Conservation (phyloP, 768 basidiomycete species). For the Cubamyces sp. region DNA sequence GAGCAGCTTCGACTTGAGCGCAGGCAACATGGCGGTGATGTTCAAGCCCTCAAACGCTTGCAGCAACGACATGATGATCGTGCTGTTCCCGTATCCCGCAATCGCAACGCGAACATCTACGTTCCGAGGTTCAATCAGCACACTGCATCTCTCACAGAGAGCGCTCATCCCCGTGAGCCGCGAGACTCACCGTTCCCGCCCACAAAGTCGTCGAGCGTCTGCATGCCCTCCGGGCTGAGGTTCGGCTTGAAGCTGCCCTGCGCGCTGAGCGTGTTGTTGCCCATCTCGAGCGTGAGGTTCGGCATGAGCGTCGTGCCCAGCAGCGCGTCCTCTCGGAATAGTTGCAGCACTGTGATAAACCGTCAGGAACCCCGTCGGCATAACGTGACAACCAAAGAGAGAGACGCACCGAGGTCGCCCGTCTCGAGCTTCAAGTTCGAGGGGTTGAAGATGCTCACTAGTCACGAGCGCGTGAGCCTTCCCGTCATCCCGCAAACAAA, state of each 20-base stretch:
- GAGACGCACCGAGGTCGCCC: slow-evolving; percentile 64
- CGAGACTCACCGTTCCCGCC: slow-evolving; percentile 51
- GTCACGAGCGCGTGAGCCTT: slow-evolving; percentile 34
- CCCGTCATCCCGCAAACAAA: not conserved
- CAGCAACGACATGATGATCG: slow-evolving; percentile 57
- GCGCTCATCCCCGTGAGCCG: too few species aligned
- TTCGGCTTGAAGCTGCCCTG: slow-evolving; percentile 63
- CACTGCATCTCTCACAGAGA: not conserved
- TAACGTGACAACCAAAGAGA: not conserved
- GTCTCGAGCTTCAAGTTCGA: slow-evolving; percentile 63
- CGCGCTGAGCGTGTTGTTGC: slow-evolving; percentile 59
- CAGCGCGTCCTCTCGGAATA: slow-evolving; percentile 52
- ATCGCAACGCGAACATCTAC: slow-evolving; percentile 62
- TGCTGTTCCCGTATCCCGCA: slow-evolving; percentile 62
- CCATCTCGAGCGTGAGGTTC: slow-evolving; percentile 59
- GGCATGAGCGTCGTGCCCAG: slow-evolving; percentile 68
- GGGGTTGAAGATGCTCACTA: slow-evolving; percentile 64
- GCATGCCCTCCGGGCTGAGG: slow-evolving; percentile 56
- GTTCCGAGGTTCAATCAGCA: not conserved
- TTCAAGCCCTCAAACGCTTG: slow-evolving; percentile 65
- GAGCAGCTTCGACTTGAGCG: slow-evolving; percentile 59
- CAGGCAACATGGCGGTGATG: slow-evolving; percentile 61
- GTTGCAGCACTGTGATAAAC: slow-evolving; percentile 50
- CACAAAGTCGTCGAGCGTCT: slow-evolving; percentile 72
- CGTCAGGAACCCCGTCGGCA: not conserved